Evolutionary conservation across 148 eudicot genomes (phyloP).

Genomic region (Polygonum maritimum): DNA sequence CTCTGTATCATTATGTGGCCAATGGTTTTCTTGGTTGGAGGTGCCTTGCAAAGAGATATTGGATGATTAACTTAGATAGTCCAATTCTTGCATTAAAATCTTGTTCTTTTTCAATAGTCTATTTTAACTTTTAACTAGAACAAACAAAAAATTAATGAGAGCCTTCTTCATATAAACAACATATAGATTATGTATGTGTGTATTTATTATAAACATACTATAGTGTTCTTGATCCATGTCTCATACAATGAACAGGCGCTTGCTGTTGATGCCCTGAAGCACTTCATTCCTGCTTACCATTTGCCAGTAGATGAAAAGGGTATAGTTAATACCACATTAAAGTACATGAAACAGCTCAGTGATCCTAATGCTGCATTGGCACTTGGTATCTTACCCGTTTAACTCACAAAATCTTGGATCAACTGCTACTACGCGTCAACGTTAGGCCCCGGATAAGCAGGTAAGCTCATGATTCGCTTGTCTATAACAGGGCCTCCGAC

Average conservation of each 20-base stretch:
- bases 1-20: too few relatives aligned
- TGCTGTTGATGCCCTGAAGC: constrained; percentile 78
- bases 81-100: not conserved
- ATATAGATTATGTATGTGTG: not conserved
- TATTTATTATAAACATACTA: not conserved
- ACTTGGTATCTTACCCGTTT: constrained; percentile 64
- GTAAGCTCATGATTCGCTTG: constrained; percentile 87
- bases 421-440: constrained; percentile 26
- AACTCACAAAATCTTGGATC: constrained; percentile 4
- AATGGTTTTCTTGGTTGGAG: not conserved
- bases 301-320: constrained; percentile 39
- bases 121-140: not conserved
- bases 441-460: constrained; percentile 88
- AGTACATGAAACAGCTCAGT: constrained; percentile 58
- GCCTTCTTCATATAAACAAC: not conserved
- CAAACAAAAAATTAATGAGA: not conserved
- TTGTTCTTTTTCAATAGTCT: not conserved
- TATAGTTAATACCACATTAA: constrained; percentile 36
- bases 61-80: not conserved
- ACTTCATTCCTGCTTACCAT: constrained; percentile 60
- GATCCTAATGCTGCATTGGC: constrained; percentile 90
- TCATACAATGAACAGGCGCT: constrained; percentile 41
- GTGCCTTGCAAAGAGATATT: not conserved
- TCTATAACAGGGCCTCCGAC: constrained; percentile 78
- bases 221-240: constrained; percentile 8